phyloP scores from a whole-genome alignment of 1,284 basidiomycete species.

The Ganoderma sinense region DNA sequence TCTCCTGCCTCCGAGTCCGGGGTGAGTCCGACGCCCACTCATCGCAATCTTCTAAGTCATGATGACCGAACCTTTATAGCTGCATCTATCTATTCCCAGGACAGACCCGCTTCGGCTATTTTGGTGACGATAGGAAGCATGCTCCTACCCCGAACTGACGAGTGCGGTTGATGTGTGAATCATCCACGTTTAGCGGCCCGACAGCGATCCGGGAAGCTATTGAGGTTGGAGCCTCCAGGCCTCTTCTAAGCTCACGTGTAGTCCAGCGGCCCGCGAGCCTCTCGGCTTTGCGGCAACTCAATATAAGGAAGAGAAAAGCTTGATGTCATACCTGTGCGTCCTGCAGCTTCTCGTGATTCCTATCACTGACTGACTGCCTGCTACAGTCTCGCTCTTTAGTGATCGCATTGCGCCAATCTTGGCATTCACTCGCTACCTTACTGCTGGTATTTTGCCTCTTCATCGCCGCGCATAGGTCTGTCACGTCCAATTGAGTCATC shows the following conservation, averaged over 20 bases:
- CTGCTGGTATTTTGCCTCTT: neutral
- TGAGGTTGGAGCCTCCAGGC: neutral
- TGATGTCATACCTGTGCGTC: constrained; percentile 24
- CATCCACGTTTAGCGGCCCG: neutral
- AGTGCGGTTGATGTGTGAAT: neutral
- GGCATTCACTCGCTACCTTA: neutral
- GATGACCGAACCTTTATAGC: neutral
- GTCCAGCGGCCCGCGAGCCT: constrained; percentile 15
- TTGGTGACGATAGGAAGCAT: neutral
- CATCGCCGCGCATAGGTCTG: neutral
- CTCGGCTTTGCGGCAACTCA: constrained; percentile 16
- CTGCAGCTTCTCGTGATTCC: constrained; percentile 16
- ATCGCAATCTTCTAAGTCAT: neutral
- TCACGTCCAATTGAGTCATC: neutral
- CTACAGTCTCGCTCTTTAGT: constrained; percentile 2
- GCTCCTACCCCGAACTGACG: neutral
- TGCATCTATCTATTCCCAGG: neutral
- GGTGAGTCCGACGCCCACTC: neutral
- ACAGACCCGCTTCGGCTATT: neutral
- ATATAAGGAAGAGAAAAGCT: constrained; percentile 14
- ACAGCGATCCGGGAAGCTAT: neutral
- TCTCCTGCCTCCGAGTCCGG: too few species aligned
- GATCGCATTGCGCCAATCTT: neutral
- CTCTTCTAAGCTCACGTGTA: neutral
- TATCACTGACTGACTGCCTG: constrained; percentile 6